Evolutionary conservation across 2,329 filamentous ascomycete species (phyloP).

Genomic region (Colletotrichum gloeosporioides): DNA sequence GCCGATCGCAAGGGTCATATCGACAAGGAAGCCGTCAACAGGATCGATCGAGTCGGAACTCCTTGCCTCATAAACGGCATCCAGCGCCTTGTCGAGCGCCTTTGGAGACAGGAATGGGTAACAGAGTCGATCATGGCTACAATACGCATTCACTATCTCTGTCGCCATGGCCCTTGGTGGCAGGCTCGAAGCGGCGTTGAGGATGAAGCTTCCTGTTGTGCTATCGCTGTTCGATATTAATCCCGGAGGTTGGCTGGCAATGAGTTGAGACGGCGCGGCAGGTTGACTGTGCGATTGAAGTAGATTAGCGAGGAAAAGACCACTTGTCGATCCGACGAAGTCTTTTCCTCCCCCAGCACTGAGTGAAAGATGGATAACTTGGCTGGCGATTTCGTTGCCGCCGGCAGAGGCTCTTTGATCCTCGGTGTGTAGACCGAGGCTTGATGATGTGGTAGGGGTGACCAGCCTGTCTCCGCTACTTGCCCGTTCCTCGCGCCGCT

Average conservation of each 20-base stretch:
- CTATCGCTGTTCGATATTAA: background rate
- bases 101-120: slow-evolving; percentile 44
- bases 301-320: slow-evolving; percentile 45
- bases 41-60: slow-evolving; percentile 19
- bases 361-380: slow-evolving; percentile 47
- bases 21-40: slow-evolving; percentile 43
- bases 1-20: slow-evolving; percentile 49
- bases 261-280: slow-evolving; percentile 12
- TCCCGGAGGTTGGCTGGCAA: background rate
- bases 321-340: slow-evolving; percentile 45
- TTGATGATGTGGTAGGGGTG: background rate
- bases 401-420: background rate
- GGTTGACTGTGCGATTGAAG: slow-evolving; percentile 30
- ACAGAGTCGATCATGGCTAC: slow-evolving; percentile 46
- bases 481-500: background rate
- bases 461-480: background rate
- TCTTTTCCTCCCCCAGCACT: slow-evolving; percentile 46
- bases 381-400: slow-evolving; percentile 39
- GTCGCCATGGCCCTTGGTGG: slow-evolving; percentile 39
- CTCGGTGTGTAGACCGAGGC: background rate
- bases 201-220: background rate
- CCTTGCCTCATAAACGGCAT: slow-evolving; percentile 35
- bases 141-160: slow-evolving; percentile 44
- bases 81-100: slow-evolving; percentile 29
- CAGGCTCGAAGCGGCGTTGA: slow-evolving; percentile 20